These are phyloP conservation scores for Vicia sativa DNA, from an alignment of 306 rosid genomes.

Conservation along the genomic window DNA sequence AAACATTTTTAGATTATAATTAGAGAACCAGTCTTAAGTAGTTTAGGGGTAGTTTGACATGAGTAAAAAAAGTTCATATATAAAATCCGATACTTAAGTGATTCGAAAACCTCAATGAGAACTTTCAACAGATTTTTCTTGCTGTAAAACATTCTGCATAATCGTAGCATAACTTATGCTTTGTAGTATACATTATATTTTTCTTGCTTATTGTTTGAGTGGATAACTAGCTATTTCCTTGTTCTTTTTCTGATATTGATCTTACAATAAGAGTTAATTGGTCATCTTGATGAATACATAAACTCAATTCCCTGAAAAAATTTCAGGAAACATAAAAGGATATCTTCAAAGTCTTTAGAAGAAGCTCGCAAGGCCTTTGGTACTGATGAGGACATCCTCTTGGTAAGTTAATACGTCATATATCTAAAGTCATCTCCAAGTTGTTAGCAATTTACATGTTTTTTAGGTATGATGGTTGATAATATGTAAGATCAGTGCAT, in stretches of 20 bases:
- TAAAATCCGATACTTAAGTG: too few relatives aligned
- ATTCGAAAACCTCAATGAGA: too few relatives aligned
- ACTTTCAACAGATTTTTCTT: too few relatives aligned
- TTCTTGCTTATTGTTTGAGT: neutral
- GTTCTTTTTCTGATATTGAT: slow-evolving; percentile 28
- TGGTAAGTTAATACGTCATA: slow-evolving; percentile 54
- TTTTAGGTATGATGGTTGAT: neutral
- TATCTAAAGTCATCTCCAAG: slow-evolving; percentile 28
- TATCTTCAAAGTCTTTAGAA: slow-evolving; percentile 75
- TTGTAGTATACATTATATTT: too few relatives aligned
- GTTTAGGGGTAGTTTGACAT: too few relatives aligned
- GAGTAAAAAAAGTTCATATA: too few relatives aligned
- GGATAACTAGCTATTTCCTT: neutral
- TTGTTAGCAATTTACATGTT: slow-evolving; percentile 1
- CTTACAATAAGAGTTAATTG: slow-evolving; percentile 10
- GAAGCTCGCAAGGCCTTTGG: slow-evolving; percentile 95
- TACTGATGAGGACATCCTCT: slow-evolving; percentile 93
- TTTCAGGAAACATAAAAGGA: slow-evolving; percentile 73
- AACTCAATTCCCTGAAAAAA: slow-evolving; percentile 30
- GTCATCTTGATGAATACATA: slow-evolving; percentile 17
- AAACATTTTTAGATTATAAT: too few relatives aligned
- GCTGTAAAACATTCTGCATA: too few relatives aligned
- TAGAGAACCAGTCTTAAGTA: too few relatives aligned
- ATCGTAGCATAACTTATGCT: too few relatives aligned
- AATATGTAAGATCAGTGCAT: too few relatives aligned